Base-by-base conservation (phyloP, 108 stramenopile genomes). In the Cyclotella cryptica region DNA sequence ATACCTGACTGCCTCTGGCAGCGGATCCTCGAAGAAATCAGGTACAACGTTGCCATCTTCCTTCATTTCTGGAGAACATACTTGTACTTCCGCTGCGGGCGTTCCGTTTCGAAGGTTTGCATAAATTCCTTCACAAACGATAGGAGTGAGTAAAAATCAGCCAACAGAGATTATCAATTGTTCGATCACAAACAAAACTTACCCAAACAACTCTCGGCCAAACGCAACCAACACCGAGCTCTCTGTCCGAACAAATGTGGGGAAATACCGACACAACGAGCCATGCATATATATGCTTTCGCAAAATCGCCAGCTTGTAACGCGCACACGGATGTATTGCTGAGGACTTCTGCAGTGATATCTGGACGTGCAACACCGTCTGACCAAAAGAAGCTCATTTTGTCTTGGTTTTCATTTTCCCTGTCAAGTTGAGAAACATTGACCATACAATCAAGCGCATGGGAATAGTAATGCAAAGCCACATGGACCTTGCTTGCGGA, bases 191-290 rank as follows among this genome's bases (percentile, higher is more conserved):
- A 62, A 21, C 24, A 45, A 40, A 29, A 80, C 88, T 71, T 74
- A 75, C 94, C 94, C 43, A 95, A 79, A 71, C 85, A 93, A 58
- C 88, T 88, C 79, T 95, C 90, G 11, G 82, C 90, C 86, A 95
- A 75, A n/a, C 88, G 85, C 27, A 95, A 70, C 94, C 94, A 95
- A 44, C 81, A 84, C 10, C 85, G 53, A 11, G 83, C 76, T 29
- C 87, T 72, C 58, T 69, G 59, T 17, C 70, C 71, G 65, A 86
- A 86, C 49, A 83, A 39, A 22, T 54, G 26, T 6, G 84, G 79
- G 28, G 81, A 88, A 1, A 63, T 59, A 35, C 14, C 19, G 10
- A 95, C 44, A 66, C 87, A 91, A 28, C 49, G 69, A 45, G 83
- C 87, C 85, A 92, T 88, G 62, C 87, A 90, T 66, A 89, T 86